Conservation (phyloP, 345 rosid species). For the Euclidium syriacum region DNA sequence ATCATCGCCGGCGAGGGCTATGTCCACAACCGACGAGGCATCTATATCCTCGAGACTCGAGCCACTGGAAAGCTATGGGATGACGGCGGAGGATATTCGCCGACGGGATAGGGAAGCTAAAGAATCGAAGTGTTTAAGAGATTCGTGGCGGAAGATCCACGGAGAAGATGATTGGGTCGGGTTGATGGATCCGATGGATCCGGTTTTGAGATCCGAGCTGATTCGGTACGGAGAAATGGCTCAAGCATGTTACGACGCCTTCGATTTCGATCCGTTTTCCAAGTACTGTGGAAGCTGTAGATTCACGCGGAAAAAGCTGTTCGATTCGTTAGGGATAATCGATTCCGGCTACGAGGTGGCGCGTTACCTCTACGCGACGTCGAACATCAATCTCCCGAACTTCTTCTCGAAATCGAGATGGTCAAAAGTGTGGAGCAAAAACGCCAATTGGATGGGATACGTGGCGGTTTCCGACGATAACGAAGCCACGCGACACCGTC, state of each 20-base stretch:
- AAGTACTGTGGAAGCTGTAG: conserved; percentile 60
- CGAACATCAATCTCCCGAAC: conserved; percentile 58
- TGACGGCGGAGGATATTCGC: conserved; percentile 13
- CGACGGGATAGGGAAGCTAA: not conserved
- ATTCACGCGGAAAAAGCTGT: conserved; percentile 40
- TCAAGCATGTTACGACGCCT: conserved; percentile 66
- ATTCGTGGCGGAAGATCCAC: conserved; percentile 55
- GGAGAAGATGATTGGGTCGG: conserved; percentile 66
- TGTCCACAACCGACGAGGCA: conserved; percentile 25
- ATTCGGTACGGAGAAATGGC: conserved; percentile 77
- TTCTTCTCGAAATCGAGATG: conserved; percentile 67
- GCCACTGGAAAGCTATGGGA: not conserved
- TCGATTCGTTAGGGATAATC: conserved; percentile 40
- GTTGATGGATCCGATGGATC: conserved; percentile 61
- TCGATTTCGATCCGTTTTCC: conserved; percentile 63
- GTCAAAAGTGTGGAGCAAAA: conserved; percentile 67
- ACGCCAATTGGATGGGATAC: conserved; percentile 77
- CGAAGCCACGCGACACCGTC: conserved; percentile 1
- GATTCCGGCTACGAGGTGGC: conserved; percentile 46
- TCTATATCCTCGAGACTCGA: conserved; percentile 24
- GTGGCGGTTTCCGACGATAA: conserved; percentile 54
- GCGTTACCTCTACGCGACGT: conserved; percentile 58
- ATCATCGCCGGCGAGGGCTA: conserved; percentile 6
- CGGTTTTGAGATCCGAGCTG: conserved; percentile 55
- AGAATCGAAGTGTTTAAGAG: conserved; percentile 29